These are phyloP conservation scores for Teratosphaeria destructans DNA, from an alignment of 2,329 filamentous ascomycete genomes.

Conservation along the genomic window DNA sequence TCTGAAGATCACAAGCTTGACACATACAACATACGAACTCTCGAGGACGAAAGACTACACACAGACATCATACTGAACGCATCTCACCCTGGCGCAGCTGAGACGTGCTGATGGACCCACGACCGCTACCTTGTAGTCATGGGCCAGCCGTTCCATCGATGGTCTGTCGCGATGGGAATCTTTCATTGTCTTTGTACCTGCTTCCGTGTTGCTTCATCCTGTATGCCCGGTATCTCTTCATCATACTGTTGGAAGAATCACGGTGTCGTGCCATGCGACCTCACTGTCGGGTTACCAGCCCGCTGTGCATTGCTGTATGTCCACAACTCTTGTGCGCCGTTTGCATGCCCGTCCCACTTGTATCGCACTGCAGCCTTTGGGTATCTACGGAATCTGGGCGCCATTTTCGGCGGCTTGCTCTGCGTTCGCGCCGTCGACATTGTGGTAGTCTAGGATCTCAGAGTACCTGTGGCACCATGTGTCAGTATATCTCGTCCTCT, in stretches of 20 bases:
- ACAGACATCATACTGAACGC: neutral
- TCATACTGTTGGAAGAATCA: neutral
- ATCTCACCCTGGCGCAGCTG: neutral
- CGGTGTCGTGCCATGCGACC: neutral
- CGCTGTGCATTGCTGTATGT: neutral
- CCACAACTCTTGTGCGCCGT: neutral
- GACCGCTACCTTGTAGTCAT: neutral
- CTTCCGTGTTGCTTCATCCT: neutral
- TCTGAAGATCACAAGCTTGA: neutral
- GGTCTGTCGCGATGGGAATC: neutral
- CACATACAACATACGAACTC: neutral
- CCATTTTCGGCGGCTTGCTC: constrained; percentile 11
- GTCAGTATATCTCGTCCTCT: neutral
- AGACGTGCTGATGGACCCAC: neutral
- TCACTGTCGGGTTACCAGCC: neutral
- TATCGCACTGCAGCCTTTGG: neutral
- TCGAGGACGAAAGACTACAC: neutral
- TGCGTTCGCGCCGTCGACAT: constrained; percentile 54
- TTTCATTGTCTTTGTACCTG: neutral
- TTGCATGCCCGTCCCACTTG: neutral
- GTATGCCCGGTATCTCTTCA: neutral
- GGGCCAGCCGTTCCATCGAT: neutral
- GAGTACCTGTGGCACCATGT: constrained; percentile 62
- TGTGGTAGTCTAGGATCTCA: constrained; percentile 97
- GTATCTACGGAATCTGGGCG: neutral